Evolutionary conservation across 495 filamentous ascomycete species (phyloP).

Genomic region (Neurospora sp.): DNA sequence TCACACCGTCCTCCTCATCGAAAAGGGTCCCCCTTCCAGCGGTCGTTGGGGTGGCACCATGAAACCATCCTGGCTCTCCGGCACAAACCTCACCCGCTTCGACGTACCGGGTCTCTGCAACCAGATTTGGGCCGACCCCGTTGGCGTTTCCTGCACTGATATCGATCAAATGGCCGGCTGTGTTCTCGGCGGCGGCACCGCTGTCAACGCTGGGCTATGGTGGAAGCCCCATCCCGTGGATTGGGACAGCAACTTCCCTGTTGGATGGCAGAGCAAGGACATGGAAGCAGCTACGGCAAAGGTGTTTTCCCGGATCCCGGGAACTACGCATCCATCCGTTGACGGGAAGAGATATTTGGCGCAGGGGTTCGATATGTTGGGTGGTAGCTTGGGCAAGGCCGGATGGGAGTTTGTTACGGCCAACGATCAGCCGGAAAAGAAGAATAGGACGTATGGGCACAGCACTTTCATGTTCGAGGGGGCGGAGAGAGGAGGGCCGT

Average conservation of each 20-base stretch:
- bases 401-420: slow-evolving; percentile 54
- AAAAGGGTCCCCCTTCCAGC: slow-evolving; percentile 50
- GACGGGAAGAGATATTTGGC: slow-evolving; percentile 58
- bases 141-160: slow-evolving; percentile 53
- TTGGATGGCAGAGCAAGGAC: slow-evolving; percentile 57
- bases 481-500: slow-evolving; percentile 56
- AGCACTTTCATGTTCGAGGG: slow-evolving; percentile 56
- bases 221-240: slow-evolving; percentile 43
- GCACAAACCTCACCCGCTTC: slow-evolving; percentile 57
- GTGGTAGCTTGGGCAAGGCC: slow-evolving; percentile 38
- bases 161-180: slow-evolving; percentile 63
- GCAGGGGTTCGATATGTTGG: slow-evolving; percentile 49
- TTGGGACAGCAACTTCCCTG: slow-evolving; percentile 63
- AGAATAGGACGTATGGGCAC: slow-evolving; percentile 55
- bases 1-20: slow-evolving; percentile 52
- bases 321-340: slow-evolving; percentile 53
- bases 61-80: slow-evolving; percentile 52
- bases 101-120: slow-evolving; percentile 67
- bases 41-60: slow-evolving; percentile 45
- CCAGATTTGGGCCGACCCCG: slow-evolving; percentile 50
- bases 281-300: slow-evolving; percentile 45
- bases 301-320: slow-evolving; percentile 57
- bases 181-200: slow-evolving; percentile 62
- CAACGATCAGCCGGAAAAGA: slow-evolving; percentile 48
- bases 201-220: slow-evolving; percentile 54